Conservation (phyloP, 225 moss, liverwort and hornwort species). For the Pseudoscleropodium purum region DNA sequence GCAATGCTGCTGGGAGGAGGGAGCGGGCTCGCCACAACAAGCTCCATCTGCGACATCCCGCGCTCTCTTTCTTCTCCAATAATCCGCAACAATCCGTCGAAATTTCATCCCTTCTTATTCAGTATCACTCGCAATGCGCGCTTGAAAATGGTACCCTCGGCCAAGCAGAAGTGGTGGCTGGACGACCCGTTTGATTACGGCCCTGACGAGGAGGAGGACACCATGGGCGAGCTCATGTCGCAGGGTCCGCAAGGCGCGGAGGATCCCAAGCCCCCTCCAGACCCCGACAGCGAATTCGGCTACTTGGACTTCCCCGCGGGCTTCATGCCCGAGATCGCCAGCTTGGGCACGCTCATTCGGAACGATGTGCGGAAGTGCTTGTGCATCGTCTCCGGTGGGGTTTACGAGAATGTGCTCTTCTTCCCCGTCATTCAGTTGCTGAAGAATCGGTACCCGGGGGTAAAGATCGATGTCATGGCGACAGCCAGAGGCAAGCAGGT, state of each 20-base stretch:
- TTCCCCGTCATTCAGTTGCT: conserved; percentile 81
- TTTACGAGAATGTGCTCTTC: conserved; percentile 86
- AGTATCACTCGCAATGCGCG: background rate
- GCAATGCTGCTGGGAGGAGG: conserved; percentile 5
- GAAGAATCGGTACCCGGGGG: conserved; percentile 73
- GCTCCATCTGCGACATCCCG: background rate
- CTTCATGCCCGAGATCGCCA: conserved; percentile 57
- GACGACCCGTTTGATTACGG: conserved; percentile 75
- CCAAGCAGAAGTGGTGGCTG: conserved; percentile 38
- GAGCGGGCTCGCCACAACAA: background rate
- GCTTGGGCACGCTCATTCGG: conserved; percentile 55
- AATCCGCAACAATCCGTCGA: conserved; percentile 9
- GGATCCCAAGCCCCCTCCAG: conserved; percentile 26
- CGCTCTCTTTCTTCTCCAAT: background rate
- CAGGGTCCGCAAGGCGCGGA: conserved; percentile 47
- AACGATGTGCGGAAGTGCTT: conserved; percentile 73
- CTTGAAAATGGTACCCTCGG: background rate
- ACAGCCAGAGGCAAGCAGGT: conserved; percentile 78
- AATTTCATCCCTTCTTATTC: background rate
- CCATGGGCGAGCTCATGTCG: conserved; percentile 58
- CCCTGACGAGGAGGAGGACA: conserved; percentile 51
- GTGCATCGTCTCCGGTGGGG: conserved; percentile 66
- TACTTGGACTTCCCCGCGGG: conserved; percentile 70
- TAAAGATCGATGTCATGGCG: conserved; percentile 70
- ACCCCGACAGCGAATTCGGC: conserved; percentile 26